Evolutionary conservation across 2,329 filamentous ascomycete species (phyloP).

Genomic region (Colletotrichum agaves): DNA sequence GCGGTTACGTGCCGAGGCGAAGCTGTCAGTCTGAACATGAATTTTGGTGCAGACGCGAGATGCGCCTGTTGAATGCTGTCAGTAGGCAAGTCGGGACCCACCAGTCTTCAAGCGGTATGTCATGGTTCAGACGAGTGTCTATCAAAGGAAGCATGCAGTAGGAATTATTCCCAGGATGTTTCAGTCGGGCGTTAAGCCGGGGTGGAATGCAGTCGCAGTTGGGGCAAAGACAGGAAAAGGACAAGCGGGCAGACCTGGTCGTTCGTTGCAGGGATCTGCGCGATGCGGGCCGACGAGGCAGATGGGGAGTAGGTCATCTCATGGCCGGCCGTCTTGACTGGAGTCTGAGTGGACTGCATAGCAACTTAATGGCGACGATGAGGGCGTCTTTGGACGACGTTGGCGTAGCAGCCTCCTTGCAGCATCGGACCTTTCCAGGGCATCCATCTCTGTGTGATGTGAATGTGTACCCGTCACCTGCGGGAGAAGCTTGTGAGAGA

Average conservation of each 20-base stretch:
- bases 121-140: conserved; percentile 19
- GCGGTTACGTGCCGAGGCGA: not conserved
- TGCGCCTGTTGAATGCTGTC: conserved; percentile 16
- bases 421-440: conserved; percentile 37
- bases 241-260: conserved; percentile 10
- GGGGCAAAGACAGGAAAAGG: conserved; percentile 19
- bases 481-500: conserved; percentile 25
- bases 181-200: not conserved
- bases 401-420: conserved; percentile 33
- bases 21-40: not conserved
- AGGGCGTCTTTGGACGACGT: conserved; percentile 15
- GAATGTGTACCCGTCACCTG: conserved; percentile 12
- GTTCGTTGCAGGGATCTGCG: conserved; percentile 16
- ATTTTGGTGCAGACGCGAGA: conserved; percentile 31
- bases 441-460: conserved; percentile 36
- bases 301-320: not conserved
- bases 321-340: not conserved
- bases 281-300: conserved; percentile 16
- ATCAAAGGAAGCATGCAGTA: conserved; percentile 1
- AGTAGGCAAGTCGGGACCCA: not conserved
- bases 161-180: conserved; percentile 29
- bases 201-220: conserved; percentile 5
- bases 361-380: not conserved
- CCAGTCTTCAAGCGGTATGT: conserved; percentile 7
- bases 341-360: not conserved